A percentile compares a stretch with the other conserved stretches of the same genome.
phyloP scores from a whole-genome alignment of 2,329 filamentous ascomycete species.

The Teratosphaeria nubilosa region DNA sequence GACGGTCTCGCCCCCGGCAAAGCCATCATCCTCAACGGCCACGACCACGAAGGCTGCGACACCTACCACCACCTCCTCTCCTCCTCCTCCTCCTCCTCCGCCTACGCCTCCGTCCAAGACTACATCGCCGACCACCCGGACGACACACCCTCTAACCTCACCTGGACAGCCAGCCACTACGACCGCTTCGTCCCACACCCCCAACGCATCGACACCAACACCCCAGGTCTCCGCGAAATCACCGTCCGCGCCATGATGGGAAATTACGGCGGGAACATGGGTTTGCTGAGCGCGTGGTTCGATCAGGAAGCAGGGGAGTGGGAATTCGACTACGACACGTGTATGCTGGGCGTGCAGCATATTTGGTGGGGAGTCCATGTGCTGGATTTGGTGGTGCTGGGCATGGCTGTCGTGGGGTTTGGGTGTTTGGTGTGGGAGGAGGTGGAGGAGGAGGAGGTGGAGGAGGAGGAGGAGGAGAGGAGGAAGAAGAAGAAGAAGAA shows the following conservation, averaged over 20 bases:
- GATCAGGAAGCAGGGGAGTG: slow-evolving; percentile 63
- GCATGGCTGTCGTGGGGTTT: slow-evolving; percentile 15
- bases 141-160: slow-evolving; percentile 3
- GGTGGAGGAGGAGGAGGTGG: neutral
- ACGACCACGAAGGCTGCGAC: slow-evolving; percentile 93
- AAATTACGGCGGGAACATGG: slow-evolving; percentile 83
- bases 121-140: slow-evolving; percentile 2
- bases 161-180: slow-evolving; percentile 5
- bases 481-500: neutral
- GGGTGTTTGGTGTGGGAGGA: slow-evolving; percentile 1
- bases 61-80: slow-evolving; percentile 57
- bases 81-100: slow-evolving; percentile 6
- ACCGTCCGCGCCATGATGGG: slow-evolving; percentile 99
- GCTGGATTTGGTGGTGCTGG: slow-evolving; percentile 46
- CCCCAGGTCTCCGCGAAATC: slow-evolving; percentile 63
- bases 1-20: slow-evolving; percentile 63
- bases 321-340: slow-evolving; percentile 71
- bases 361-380: slow-evolving; percentile 90
- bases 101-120: slow-evolving; percentile 4
- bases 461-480: neutral
- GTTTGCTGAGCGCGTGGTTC: slow-evolving; percentile 82
- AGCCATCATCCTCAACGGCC: slow-evolving; percentile 79
- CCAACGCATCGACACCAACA: neutral
- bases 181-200: neutral
- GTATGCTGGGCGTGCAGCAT: slow-evolving; percentile 74